Base-by-base conservation (phyloP, 768 basidiomycete genomes). In the Porpolomopsis calyptriformis region DNA sequence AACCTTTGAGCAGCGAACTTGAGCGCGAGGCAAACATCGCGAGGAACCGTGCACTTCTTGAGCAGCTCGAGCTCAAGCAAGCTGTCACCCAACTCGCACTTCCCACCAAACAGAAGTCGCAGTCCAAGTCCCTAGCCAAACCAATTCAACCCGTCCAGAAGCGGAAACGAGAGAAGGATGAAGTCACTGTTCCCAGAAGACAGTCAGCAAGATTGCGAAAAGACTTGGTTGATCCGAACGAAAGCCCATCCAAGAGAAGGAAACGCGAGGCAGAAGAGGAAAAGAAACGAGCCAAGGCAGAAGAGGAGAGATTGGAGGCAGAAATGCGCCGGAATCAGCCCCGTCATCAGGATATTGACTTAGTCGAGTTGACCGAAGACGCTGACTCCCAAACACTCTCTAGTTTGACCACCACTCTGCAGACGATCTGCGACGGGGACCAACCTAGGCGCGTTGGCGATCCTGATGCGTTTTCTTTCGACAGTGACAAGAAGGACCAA, bases 11-110 rank as follows among this genome's bases (percentile, higher is more conserved):
- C 20, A 71, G 71, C 59, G 87, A 88, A 63, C 64, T 73, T 18
- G 82, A 87, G 53, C 79, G 87, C 16, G 79, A 85, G 58, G 80
- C 78, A 7, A 90, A 87, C 55, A 87, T 90, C 37, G 85, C 83
- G 10, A 74, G 83, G 42, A 91, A 91, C 58, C 79, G 76, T 35
- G 80, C 77, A 2, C 67, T 89, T 7, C 69, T 91, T 29, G 78
- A 84, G 52, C 64, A 85, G 55, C 73, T 90, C 14, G 77, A 84
- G 14, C 68, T 86, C 25, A 73, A 76, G 54, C 74, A 74, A 52
- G 77, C 76, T 1, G 70, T 71, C 29, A 62, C 67, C 4, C 60
- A 65, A 12, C 66, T 85, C 6, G 69, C 71, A 16, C 55, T 77
- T 8, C 58, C 70, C 8, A 63, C 50, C 14, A 41, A 42, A 35